phyloP scores from a whole-genome alignment of 305 asterid species.

The Fraxinus greggii region DNA sequence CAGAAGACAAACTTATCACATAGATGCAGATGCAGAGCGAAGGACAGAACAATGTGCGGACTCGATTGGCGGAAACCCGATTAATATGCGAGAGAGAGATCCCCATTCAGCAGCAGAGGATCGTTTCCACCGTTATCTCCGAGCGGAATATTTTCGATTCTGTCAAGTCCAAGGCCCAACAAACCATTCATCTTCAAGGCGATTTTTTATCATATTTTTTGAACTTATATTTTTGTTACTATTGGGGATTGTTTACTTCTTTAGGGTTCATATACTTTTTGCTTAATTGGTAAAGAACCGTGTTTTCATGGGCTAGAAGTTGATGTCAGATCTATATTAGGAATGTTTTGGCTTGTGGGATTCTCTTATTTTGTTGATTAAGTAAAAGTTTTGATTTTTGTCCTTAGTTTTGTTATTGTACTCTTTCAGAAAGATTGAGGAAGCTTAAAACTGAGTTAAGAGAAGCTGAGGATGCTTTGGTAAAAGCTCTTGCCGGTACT shows the following conservation, averaged over 20 bases:
- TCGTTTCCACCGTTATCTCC: constrained; percentile 38
- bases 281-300: background rate
- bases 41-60: constrained; percentile 29
- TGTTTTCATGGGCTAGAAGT: background rate
- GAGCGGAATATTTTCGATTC: constrained; percentile 40
- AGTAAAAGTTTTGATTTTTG: background rate
- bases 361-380: background rate
- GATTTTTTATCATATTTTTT: background rate
- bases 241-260: constrained; percentile 21
- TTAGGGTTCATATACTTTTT: background rate
- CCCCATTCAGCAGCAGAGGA: constrained; percentile 54
- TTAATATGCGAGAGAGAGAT: constrained; percentile 66
- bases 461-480: constrained; percentile 70
- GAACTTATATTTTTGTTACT: background rate
- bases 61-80: constrained; percentile 59
- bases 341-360: constrained; percentile 17
- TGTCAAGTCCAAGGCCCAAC: constrained; percentile 42
- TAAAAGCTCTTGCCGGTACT: constrained; percentile 77
- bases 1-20: background rate
- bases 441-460: constrained; percentile 59
- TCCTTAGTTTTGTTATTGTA: background rate
- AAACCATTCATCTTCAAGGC: constrained; percentile 67
- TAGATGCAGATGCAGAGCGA: constrained; percentile 44
- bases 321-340: background rate
- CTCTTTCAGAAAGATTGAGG: constrained; percentile 48